phyloP scores from a whole-genome alignment of 1,284 basidiomycete genomes.

The Phaffia rhodozyma region DNA sequence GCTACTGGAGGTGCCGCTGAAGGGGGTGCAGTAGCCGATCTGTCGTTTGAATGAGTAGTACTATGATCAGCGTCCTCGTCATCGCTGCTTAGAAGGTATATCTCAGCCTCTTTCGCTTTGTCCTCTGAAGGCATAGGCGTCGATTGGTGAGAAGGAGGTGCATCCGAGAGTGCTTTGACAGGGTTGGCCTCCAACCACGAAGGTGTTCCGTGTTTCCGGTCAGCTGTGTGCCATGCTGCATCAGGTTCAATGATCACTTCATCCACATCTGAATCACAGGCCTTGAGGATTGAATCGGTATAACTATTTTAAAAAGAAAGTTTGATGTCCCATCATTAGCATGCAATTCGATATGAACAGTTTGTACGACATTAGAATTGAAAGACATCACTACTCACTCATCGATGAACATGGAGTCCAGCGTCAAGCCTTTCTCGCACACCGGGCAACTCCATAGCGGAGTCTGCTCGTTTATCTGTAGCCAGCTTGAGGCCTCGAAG shows the following conservation, averaged over 20 bases:
- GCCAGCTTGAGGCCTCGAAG: constrained; percentile 92
- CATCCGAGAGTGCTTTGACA: neutral
- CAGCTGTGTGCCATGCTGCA: constrained; percentile 87
- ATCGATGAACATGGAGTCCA: constrained; percentile 78
- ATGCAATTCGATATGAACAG: constrained; percentile 18
- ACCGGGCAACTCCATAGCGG: constrained; percentile 96
- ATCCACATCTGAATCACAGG: constrained; percentile 66
- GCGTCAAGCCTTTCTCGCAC: constrained; percentile 66
- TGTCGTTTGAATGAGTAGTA: neutral
- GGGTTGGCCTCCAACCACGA: constrained; percentile 51
- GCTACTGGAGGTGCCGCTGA: neutral
- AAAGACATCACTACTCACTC: constrained; percentile 47
- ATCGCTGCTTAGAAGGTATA: constrained; percentile 6
- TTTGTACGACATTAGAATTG: constrained; percentile 25
- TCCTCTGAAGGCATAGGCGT: constrained; percentile 4
- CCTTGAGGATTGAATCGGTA: constrained; percentile 68
- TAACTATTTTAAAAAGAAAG: constrained; percentile 43
- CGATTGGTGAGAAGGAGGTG: neutral
- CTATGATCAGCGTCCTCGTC: constrained; percentile 10
- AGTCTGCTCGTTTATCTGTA: constrained; percentile 87
- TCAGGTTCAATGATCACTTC: constrained; percentile 88
- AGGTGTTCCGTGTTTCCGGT: constrained; percentile 66
- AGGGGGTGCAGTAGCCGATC: neutral
- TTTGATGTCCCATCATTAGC: constrained; percentile 1
- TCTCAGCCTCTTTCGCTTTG: constrained; percentile 9